Conservation (phyloP, 805 yeast genomes). For the Yarrowia deformans region DNA sequence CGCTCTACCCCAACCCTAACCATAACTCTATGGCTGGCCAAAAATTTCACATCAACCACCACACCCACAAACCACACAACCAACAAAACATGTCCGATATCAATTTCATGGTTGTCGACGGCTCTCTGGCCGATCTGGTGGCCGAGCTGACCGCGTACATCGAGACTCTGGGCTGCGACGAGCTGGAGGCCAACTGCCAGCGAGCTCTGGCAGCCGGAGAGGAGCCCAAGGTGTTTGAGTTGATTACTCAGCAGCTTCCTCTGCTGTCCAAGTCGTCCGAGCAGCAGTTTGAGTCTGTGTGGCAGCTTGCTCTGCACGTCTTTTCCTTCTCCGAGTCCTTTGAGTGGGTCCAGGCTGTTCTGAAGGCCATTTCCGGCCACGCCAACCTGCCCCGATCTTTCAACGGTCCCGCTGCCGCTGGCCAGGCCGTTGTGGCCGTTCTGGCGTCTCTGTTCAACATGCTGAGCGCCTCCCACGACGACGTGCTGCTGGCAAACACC, state of each 20-base stretch:
- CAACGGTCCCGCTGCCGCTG: constrained; percentile 42
- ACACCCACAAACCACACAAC: constrained; percentile 6
- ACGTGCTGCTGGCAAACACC: constrained; percentile 48
- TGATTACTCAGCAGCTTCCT: constrained; percentile 48
- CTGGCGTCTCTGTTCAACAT: constrained; percentile 54
- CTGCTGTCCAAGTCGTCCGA: constrained; percentile 49
- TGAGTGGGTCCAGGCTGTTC: constrained; percentile 48
- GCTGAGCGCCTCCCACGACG: constrained; percentile 44
- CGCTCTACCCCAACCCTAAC: constrained; percentile 19
- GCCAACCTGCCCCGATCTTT: constrained; percentile 31
- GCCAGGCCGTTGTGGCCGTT: constrained; percentile 49
- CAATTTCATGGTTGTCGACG: constrained; percentile 52
- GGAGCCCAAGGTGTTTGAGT: constrained; percentile 46
- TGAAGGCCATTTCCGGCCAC: constrained; percentile 46
- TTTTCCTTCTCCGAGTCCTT: constrained; percentile 47
- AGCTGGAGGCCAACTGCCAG: constrained; percentile 42
- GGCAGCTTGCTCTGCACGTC: constrained; percentile 52
- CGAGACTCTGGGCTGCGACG: constrained; percentile 48
- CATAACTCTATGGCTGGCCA: constrained; percentile 17
- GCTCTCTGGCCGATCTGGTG: constrained; percentile 50
- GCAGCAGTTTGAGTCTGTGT: constrained; percentile 52
- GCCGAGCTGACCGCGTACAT: constrained; percentile 51
- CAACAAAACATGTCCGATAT: constrained; percentile 39
- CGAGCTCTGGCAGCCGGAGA: constrained; percentile 41
- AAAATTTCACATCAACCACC: constrained; percentile 8